Conservation (phyloP, 208 protist genomes). For the Tritrichomonas musculus region DNA sequence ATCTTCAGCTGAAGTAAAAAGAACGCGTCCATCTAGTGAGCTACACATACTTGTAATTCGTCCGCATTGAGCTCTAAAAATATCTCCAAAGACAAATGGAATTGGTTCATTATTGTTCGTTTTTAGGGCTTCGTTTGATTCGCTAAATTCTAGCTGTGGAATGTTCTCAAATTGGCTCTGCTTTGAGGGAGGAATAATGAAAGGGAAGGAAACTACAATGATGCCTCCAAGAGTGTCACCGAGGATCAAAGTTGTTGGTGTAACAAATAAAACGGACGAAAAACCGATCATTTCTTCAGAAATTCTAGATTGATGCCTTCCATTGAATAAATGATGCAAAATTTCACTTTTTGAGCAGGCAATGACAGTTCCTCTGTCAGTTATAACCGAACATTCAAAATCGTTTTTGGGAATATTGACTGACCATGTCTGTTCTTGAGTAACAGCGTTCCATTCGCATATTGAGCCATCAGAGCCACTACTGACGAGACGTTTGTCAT, state of each 20-base stretch:
- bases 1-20: background rate
- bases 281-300: background rate
- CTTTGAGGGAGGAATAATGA: background rate
- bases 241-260: background rate
- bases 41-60: background rate
- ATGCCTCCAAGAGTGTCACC: background rate
- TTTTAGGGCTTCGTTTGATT: background rate
- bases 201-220: background rate
- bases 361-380: background rate
- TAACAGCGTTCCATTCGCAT: background rate
- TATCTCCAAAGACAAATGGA: background rate
- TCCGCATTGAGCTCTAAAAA: background rate
- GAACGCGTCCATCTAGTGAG: background rate
- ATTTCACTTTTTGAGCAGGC: background rate
- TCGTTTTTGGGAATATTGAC: background rate
- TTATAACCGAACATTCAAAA: background rate
- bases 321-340: background rate
- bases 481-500: background rate
- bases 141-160: slow-evolving; percentile 16
- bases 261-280: background rate
- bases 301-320: background rate
- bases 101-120: background rate
- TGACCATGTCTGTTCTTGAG: background rate
- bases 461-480: background rate
- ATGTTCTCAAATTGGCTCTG: background rate